Evolutionary conservation across 2,329 filamentous ascomycete species (phyloP), one percentile per base, ranked within the genome.

Genomic region (Aspergillus calidoustus): DNA sequence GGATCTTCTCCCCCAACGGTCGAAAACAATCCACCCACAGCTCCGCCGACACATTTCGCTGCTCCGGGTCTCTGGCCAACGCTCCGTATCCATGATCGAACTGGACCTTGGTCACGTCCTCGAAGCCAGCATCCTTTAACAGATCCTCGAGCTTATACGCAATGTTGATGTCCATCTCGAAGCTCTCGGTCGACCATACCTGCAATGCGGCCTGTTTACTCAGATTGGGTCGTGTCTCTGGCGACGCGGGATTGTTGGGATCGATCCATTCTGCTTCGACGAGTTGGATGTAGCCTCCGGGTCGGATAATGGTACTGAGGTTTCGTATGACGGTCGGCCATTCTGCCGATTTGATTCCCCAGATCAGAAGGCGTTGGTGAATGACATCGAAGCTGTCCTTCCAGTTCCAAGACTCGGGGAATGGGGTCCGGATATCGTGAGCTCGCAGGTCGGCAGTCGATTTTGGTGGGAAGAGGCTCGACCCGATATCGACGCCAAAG

Each of bases 221-320:
- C 15, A 63, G 57, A n/a, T 59, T 48, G 1, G 54, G 51, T 13
- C 43, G 51, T 9, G 41, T 49, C 4, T 19, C 25, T 7, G 49
- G 49, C 6, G 50, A 43, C 17, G 51, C 30, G 28, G 49, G 57
- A 3, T 56, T 30, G 9, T 58, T 51, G 11, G 50, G 60, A 13
- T 47, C 34, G 17, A 65, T 55, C 63, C 63, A 65, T 55, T 65
- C 57, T 0, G 57, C 54, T 28, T 65, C 63, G 13, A 63, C 60
- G 1, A 65, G 31, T 41, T 65, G 63, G n/a, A 63, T 48, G 3
- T 57, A 52, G 1, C 63, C 63, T 23, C 63, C 63, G 6, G 57
- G 60, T 11, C 41, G 60, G 8, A 65, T 13, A 19, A 63, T 25
- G 2, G 17, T 31, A n/a, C 41, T n/a, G 38, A 65, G 34, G 19